Evolutionary conservation across 108 stramenopile species (phyloP).

Genomic region (Cylindrotheca closterium): DNA sequence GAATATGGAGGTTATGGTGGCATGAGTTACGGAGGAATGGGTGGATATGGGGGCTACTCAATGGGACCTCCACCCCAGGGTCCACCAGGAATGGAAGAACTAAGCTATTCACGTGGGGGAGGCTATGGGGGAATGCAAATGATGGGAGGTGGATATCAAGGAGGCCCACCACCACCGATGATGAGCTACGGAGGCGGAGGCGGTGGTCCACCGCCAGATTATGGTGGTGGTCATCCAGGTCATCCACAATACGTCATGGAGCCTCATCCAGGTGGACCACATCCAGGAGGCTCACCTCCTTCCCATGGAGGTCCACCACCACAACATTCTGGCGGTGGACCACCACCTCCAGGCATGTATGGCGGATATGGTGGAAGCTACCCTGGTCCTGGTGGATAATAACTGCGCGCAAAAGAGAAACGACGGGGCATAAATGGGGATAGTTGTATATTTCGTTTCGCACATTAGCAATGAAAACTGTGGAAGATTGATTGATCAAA

Average conservation of each 20-base stretch:
- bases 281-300: conserved; percentile 6
- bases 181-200: conserved; percentile 22
- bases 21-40: conserved; percentile 16
- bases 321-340: no score
- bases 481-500: no score
- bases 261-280: background rate
- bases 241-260: conserved; percentile 15
- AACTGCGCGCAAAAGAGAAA: no score
- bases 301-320: conserved; percentile 1
- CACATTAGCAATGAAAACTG: no score
- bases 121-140: conserved; percentile 18
- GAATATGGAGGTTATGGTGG: conserved; percentile 19
- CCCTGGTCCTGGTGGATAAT: no score
- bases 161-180: no score
- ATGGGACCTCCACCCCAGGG: conserved; percentile 4
- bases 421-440: no score
- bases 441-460: no score
- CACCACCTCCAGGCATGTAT: background rate
- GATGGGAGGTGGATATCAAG: conserved; percentile 30
- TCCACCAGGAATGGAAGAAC: conserved; percentile 6
- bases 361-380: background rate
- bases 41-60: conserved; percentile 22
- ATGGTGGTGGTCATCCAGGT: conserved; percentile 3
- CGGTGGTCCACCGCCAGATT: conserved; percentile 10
- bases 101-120: background rate